Conservation (phyloP, 202 grass and related monocot species). For the Dendrocalamus latiflorus region DNA sequence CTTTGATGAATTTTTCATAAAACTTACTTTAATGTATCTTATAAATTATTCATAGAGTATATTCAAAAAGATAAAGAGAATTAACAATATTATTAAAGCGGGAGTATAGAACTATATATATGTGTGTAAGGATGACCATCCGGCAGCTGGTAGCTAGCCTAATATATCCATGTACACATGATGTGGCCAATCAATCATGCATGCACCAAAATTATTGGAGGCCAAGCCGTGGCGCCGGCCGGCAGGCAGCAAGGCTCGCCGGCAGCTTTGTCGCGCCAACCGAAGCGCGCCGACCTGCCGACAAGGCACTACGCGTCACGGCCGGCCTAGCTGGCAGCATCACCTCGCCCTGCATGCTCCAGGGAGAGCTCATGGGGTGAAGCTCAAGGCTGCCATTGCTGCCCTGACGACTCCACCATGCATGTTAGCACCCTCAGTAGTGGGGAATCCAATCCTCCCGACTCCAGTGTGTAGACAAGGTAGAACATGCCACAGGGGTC, state of each 20-base stretch:
- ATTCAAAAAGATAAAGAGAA: too few relatives aligned
- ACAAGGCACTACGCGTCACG: conserved; percentile 12
- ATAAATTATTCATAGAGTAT: too few relatives aligned
- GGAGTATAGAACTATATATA: too few relatives aligned
- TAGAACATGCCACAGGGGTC: conserved; percentile 35
- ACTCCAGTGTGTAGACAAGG: conserved; percentile 45
- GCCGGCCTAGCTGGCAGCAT: conserved; percentile 24
- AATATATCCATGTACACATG: not conserved
- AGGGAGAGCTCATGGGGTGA: not conserved
- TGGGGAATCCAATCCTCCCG: conserved; percentile 50
- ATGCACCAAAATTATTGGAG: conserved; percentile 30
- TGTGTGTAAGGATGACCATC: too few relatives aligned
- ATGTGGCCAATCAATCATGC: conserved; percentile 28
- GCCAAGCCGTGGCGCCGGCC: conserved; percentile 7
- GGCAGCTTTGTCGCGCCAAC: conserved; percentile 2
- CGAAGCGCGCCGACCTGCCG: not conserved
- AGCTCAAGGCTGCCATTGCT: conserved; percentile 47
- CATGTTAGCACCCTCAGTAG: conserved; percentile 40
- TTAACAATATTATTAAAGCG: too few relatives aligned
- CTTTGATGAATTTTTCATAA: too few relatives aligned
- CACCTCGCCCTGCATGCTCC: not conserved
- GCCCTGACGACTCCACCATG: conserved; percentile 19
- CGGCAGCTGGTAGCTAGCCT: not conserved
- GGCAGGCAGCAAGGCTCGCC: conserved; percentile 15
- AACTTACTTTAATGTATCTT: too few relatives aligned